Percentiles rank a stretch among this genome's conserved stretches.
phyloP scores from a whole-genome alignment of 2,329 filamentous ascomycete species.

The Neonectria neomacrospora region DNA sequence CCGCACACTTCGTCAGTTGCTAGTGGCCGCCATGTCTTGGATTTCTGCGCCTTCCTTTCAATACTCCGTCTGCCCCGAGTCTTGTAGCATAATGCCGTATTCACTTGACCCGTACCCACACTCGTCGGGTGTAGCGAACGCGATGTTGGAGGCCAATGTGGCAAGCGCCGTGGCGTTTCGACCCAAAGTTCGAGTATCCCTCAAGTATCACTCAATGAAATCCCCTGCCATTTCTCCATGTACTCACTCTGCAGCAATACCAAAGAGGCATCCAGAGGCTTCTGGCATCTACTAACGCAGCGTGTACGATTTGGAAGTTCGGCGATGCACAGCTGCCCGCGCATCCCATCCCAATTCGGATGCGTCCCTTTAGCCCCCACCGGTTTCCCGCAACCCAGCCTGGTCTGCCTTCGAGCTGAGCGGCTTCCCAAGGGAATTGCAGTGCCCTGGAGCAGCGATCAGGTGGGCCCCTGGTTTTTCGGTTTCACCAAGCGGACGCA shows the following conservation, averaged over 20 bases:
- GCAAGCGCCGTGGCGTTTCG: neutral
- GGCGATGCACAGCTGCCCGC: neutral
- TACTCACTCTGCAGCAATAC: neutral
- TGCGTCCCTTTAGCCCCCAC: conserved; percentile 2
- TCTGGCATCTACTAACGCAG: neutral
- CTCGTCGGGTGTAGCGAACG: neutral
- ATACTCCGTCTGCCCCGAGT: neutral
- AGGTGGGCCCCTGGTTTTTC: neutral
- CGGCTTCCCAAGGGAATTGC: neutral
- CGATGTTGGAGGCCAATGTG: neutral
- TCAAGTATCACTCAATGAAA: neutral
- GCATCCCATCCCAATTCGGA: neutral
- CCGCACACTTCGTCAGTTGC: neutral
- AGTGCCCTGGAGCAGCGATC: neutral
- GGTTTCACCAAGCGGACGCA: neutral
- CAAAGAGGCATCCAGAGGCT: neutral
- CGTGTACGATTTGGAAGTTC: neutral
- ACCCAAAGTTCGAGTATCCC: neutral
- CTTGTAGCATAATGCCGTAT: neutral
- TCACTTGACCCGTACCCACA: neutral
- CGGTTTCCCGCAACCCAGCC: neutral
- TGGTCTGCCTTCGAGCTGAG: neutral
- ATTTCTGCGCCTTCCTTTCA: neutral
- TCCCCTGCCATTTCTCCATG: neutral
- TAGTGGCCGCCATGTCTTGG: neutral